Conservation (phyloP, 1,284 basidiomycete genomes). For the Melampsora americana region DNA sequence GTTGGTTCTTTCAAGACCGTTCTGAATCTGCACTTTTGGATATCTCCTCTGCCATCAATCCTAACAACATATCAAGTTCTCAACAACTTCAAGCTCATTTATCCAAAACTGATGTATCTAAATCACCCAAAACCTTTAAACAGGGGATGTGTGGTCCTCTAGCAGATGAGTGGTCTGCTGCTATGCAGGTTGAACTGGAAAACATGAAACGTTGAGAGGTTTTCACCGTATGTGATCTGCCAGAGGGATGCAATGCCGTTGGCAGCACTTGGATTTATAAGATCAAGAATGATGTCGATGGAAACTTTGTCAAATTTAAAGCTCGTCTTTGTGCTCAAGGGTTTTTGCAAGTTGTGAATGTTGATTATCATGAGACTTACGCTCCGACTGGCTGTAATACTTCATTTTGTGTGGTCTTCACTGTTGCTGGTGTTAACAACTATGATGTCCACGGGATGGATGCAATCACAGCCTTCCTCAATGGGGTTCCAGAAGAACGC, state of each 20-base stretch:
- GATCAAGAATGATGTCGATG: background rate
- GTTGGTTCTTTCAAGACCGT: background rate
- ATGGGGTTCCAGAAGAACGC: slow-evolving; percentile 6
- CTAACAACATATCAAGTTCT: too few relatives aligned
- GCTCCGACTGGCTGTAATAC: background rate
- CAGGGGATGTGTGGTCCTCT: background rate
- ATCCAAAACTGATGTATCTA: too few relatives aligned
- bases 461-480: slow-evolving; percentile 18
- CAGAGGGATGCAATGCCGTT: too few relatives aligned
- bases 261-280: background rate
- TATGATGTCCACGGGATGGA: slow-evolving; percentile 24
- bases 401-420: background rate
- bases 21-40: too few relatives aligned
- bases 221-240: too few relatives aligned
- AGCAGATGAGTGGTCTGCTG: background rate
- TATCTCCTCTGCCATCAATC: too few relatives aligned
- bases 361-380: background rate
- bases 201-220: background rate
- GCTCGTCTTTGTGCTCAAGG: slow-evolving; percentile 13
- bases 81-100: too few relatives aligned
- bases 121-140: background rate
- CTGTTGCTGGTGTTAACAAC: background rate
- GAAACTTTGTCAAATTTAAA: background rate
- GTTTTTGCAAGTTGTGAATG: background rate
- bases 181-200: background rate